Conservation (phyloP, 345 rosid species). For the Eucalyptus curtisii region DNA sequence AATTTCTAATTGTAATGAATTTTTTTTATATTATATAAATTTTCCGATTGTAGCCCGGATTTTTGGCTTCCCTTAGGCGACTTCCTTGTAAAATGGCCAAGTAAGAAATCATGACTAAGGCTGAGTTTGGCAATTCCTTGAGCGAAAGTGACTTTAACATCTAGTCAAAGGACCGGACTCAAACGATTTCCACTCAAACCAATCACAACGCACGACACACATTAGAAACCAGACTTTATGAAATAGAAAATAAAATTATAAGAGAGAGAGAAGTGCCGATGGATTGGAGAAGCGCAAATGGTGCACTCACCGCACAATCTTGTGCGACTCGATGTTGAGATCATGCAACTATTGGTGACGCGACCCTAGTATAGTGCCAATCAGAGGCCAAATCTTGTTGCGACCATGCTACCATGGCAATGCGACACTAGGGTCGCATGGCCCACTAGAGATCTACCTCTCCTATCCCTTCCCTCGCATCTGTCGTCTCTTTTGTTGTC, state of each 20-base stretch:
- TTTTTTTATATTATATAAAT: neutral
- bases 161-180: neutral
- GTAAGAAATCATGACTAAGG: neutral
- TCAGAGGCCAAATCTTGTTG: neutral
- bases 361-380: neutral
- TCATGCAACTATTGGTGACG: fast-evolving
- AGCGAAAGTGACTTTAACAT: too few relatives aligned
- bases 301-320: neutral
- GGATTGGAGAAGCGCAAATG: neutral
- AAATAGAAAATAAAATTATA: neutral
- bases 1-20: neutral
- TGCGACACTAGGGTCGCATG: neutral
- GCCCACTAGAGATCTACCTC: neutral
- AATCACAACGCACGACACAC: too few relatives aligned
- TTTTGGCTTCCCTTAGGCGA: neutral
- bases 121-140: neutral
- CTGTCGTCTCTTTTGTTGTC: neutral
- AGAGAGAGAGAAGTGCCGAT: neutral
- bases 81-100: neutral
- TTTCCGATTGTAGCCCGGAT: neutral
- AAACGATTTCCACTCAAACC: neutral
- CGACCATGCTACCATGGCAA: neutral
- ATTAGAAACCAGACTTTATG: neutral
- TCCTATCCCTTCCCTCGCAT: neutral
- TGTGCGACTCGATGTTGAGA: neutral